Evolutionary conservation across 2,329 filamentous ascomycete genomes (phyloP).

Genomic region (Dactylellina haptotyla): DNA sequence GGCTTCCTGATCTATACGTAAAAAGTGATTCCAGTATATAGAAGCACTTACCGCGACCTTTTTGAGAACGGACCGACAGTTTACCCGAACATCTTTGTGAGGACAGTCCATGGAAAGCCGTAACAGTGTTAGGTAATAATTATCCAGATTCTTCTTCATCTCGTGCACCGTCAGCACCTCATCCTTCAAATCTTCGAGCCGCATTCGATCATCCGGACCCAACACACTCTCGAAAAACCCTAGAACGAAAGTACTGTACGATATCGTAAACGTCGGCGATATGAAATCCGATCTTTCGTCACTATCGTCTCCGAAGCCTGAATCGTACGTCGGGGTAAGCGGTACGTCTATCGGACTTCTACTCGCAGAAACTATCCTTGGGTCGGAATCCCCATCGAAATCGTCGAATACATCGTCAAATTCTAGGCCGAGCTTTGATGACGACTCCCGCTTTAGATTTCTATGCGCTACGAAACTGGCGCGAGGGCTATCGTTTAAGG

Average conservation of each 20-base stretch:
- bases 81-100: constrained; percentile 56
- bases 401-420: constrained; percentile 53
- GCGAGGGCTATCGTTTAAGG: constrained; percentile 46
- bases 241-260: constrained; percentile 38
- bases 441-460: constrained; percentile 39
- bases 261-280: constrained; percentile 51
- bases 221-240: constrained; percentile 36
- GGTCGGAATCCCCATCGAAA: constrained; percentile 45
- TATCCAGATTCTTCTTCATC: constrained; percentile 57
- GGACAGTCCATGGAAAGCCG: constrained; percentile 57
- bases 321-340: constrained; percentile 46
- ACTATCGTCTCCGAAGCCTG: constrained; percentile 32
- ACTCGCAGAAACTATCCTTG: constrained; percentile 40
- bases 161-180: constrained; percentile 56
- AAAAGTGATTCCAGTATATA: neutral
- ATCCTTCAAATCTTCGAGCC: constrained; percentile 52
- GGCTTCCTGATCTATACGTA: neutral
- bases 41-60: constrained; percentile 55
- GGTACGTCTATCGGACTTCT: constrained; percentile 41
- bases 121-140: constrained; percentile 56
- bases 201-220: constrained; percentile 37
- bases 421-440: constrained; percentile 45
- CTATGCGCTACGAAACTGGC: constrained; percentile 30
- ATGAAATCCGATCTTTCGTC: constrained; percentile 40
- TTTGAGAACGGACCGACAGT: constrained; percentile 55